A percentile compares a stretch with the other conserved stretches of the same genome.
These are phyloP conservation scores for Jamesozyma gamospora DNA, from an alignment of 805 yeast genomes.

Conservation along the genomic window DNA sequence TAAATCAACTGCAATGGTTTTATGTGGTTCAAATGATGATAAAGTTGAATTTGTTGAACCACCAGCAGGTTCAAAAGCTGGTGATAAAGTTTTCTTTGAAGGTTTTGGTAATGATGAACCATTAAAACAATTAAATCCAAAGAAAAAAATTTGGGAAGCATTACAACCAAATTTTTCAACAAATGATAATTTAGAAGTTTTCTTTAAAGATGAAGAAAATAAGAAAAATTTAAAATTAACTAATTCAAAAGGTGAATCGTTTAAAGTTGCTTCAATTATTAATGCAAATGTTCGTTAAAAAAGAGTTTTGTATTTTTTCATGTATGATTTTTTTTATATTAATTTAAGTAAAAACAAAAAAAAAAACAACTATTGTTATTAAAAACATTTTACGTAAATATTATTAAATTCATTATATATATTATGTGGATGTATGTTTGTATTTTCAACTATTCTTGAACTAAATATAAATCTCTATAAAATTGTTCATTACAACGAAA, in stretches of 20 bases:
- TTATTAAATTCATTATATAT: too few relatives aligned
- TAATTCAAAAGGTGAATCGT: conserved; percentile 67
- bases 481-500: conserved; percentile 16
- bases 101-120: conserved; percentile 76
- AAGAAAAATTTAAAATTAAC: conserved; percentile 60
- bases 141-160: conserved; percentile 96
- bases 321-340: too few relatives aligned
- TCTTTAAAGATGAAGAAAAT: conserved; percentile 54
- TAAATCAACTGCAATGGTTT: conserved; percentile 91
- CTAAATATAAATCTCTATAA: conserved; percentile 15
- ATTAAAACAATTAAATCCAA: conserved; percentile 87
- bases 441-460: neutral
- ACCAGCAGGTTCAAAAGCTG: conserved; percentile 86
- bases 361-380: too few relatives aligned
- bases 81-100: conserved; percentile 93
- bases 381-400: too few relatives aligned
- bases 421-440: too few relatives aligned
- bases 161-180: conserved; percentile 88
- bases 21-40: conserved; percentile 74
- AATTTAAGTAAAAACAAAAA: too few relatives aligned
- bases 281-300: conserved; percentile 69
- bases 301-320: neutral
- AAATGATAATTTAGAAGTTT: conserved; percentile 61
- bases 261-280: conserved; percentile 62
- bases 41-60: conserved; percentile 89